A percentile compares a stretch with the other conserved stretches of the same genome.
These are phyloP conservation scores for Cladophialophora exuberans DNA, from an alignment of 2,329 filamentous ascomycete genomes.

Conservation along the genomic window DNA sequence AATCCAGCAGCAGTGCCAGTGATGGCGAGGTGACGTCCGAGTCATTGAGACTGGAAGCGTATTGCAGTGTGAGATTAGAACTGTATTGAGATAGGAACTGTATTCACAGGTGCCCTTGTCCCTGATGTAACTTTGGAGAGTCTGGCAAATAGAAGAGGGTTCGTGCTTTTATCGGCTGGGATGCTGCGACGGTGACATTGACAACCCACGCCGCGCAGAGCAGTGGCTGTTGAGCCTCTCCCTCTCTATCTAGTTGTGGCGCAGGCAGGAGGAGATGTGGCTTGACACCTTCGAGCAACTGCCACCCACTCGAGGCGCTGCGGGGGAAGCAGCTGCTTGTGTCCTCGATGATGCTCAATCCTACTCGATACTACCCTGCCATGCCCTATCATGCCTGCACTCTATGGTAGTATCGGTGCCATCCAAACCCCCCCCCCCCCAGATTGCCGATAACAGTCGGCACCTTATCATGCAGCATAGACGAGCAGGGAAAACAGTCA, in stretches of 20 bases:
- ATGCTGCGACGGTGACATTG: slow-evolving; percentile 14
- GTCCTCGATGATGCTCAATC: background rate
- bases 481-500: too few species aligned
- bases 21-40: slow-evolving; percentile 8
- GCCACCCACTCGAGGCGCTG: too few species aligned
- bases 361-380: slow-evolving; percentile 11
- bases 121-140: slow-evolving; percentile 11
- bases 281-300: too few species aligned
- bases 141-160: background rate
- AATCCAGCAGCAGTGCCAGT: too few species aligned
- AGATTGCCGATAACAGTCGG: too few species aligned
- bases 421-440: too few species aligned
- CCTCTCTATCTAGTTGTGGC: background rate
- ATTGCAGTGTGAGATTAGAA: background rate
- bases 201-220: background rate
- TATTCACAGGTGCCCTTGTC: background rate
- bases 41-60: background rate
- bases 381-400: too few species aligned
- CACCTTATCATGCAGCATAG: too few species aligned
- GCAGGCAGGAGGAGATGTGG: background rate
- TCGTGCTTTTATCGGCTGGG: background rate
- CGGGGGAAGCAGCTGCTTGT: background rate
- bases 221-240: background rate
- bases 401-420: too few species aligned
- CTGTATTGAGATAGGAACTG: background rate